Base-by-base conservation (phyloP, 2,329 filamentous ascomycete genomes). In the Monosporascus sp. region DNA sequence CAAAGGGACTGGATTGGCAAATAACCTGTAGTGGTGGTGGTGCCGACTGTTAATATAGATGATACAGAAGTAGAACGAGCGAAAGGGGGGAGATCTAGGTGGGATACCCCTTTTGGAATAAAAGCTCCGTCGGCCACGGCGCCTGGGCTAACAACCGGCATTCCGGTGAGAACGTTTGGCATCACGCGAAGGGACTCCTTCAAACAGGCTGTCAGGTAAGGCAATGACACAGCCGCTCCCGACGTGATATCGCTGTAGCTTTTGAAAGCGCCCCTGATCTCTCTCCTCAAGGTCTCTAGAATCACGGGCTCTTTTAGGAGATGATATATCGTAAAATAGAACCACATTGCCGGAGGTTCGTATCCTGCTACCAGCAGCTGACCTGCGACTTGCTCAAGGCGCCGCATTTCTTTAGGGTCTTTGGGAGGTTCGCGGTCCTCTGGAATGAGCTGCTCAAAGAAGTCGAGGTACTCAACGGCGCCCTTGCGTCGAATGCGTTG, bases 191-290 rank as follows among this genome's bases (percentile, higher is more conserved):
- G 61, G 2, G 59, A 60, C 55, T 73, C 71, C 24, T 65, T 52
- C 1, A 73, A 55, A n/a, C 65, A 65, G 2, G 70, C 69, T 14
- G 61, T 57, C 19, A 72, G 60, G 51, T 73, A 72, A 3, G 59
- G 52, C 2, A 70, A 55, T 7, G 65, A 51, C 9, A 57, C 55
- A 3, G 62, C 54, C 5, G 66, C 54, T 1, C 37, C 46, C 16
- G 51, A 22, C 5, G 60, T 68, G 38, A 72, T 63, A 8, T 69
- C 64, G 1, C 64, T 60, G 27, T 66, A 63, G 20, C 27, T 59
- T 2, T 40, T 40, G 58, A 70, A 68, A 2, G 60, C 51, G 14
- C 48, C 50, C 4, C 70, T 63, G 49, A 74, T 64, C 48, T 72
- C 69, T 3, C 59, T 43, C 0, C 50, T 56, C 16, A 72, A 56